Percentiles rank a stretch among this genome's conserved stretches.
These are phyloP conservation scores for Sphagnum tenellum DNA, from an alignment of 225 moss, liverwort and hornwort genomes.

Conservation along the genomic window DNA sequence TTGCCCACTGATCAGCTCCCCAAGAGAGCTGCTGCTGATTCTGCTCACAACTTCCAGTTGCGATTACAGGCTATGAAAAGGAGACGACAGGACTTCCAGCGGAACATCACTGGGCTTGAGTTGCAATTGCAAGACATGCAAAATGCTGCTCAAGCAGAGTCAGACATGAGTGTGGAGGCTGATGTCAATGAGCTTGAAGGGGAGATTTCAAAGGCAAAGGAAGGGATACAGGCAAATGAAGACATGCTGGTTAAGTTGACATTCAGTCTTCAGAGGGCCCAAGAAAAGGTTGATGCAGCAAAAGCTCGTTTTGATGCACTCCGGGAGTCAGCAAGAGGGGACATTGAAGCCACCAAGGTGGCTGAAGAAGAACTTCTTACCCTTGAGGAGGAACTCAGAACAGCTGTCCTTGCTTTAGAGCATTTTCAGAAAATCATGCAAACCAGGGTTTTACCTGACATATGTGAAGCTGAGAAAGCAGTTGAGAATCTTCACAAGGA, in stretches of 20 bases:
- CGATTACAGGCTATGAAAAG: slow-evolving; percentile 27
- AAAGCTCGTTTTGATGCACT: slow-evolving; percentile 26
- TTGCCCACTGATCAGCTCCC: too few relatives aligned
- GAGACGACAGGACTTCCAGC: slow-evolving; percentile 27
- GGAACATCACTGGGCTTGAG: slow-evolving; percentile 21
- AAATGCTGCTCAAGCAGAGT: slow-evolving; percentile 20
- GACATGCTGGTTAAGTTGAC: slow-evolving; percentile 45
- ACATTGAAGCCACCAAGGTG: slow-evolving; percentile 21
- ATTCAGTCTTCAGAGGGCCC: slow-evolving; percentile 35
- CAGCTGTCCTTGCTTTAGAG: slow-evolving; percentile 1
- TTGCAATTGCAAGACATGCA: slow-evolving; percentile 30
- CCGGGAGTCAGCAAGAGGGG: slow-evolving; percentile 37
- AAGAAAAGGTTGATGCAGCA: slow-evolving; percentile 23
- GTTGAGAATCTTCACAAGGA: slow-evolving; percentile 11
- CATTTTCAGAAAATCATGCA: slow-evolving; percentile 28
- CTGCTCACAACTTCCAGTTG: slow-evolving; percentile 13
- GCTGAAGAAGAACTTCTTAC: slow-evolving; percentile 36
- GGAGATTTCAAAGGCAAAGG: slow-evolving; percentile 21
- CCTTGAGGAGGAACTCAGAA: slow-evolving; percentile 28
- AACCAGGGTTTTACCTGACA: slow-evolving; percentile 20
- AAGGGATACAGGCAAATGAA: slow-evolving; percentile 34
- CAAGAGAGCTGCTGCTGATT: slow-evolving; percentile 40
- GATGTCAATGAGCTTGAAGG: slow-evolving; percentile 50
- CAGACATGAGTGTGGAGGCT: slow-evolving; percentile 29
- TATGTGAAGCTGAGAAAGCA: slow-evolving; percentile 12